Evolutionary conservation across 2,329 filamentous ascomycete genomes (phyloP), one percentile per base, ranked within the genome.

Genomic region (Colletotrichum sp.): DNA sequence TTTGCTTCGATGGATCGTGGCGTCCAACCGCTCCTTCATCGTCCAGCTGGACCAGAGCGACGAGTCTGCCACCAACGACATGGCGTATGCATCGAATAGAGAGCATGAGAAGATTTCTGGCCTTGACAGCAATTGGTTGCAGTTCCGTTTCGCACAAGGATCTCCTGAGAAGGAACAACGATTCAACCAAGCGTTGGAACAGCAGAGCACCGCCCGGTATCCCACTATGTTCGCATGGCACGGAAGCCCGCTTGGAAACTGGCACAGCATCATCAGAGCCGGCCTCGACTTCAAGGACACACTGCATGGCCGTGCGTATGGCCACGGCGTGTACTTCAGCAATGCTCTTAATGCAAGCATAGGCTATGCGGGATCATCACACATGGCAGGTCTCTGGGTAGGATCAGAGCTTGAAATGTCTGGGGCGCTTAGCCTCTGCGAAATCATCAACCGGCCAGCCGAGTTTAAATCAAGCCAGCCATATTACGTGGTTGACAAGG

Each of bases 171-270:
- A 96, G 80, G 96, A 98, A 82, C 88, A 93, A 39, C 89, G 91
- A 3, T 98, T 98, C 81, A 86, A 92, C 8, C 84, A 91, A 27
- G 91, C 93, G 16, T 87, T 97, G 4, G 86, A 87, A 48, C 81
- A 85, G 7, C 87, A 88, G 28, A 83, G 16, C 82, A 34, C 57
- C 80, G n/a, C 74, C 52, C 61, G 78, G 84, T 6, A 91, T 78
- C 94, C 94, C 0, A 96, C 95, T 0, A 83, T 98, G 3, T 95
- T 98, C 80, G 95, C 94, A 0, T 98, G 94, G 93, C 96, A 98
- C 82, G 96, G 96, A 8, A 98, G 95, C 80, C 82, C 86, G 0
- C 78, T 98, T 5, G 78, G 83, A 5, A 98, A 98, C 80, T 98
- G 96, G 96, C 96, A 98, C 83, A 94, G 93, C 79, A 98, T 98